Evolutionary conservation across 2,329 filamentous ascomycete genomes (phyloP).

Genomic region (Epichloe coenophiala): DNA sequence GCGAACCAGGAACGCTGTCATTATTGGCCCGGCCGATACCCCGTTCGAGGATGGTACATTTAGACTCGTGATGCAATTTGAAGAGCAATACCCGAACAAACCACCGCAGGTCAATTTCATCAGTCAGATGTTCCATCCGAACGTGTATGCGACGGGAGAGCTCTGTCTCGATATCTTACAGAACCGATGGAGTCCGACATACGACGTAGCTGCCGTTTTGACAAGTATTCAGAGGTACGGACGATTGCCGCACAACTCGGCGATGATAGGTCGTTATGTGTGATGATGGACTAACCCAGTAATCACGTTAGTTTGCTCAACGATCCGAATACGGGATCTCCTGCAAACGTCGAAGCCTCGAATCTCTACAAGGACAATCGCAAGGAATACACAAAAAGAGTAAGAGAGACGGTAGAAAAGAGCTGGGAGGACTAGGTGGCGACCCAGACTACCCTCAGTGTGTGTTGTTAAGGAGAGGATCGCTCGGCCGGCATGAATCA

Average conservation of each 20-base stretch:
- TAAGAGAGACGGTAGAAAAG: constrained; percentile 95
- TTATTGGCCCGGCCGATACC: constrained; percentile 92
- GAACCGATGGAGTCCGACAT: constrained; percentile 96
- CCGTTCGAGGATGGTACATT: constrained; percentile 98
- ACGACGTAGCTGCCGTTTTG: constrained; percentile 91
- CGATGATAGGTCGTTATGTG: neutral
- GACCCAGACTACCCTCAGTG: neutral
- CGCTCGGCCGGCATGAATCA: neutral
- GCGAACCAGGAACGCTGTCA: constrained; percentile 77
- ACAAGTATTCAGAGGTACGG: constrained; percentile 90
- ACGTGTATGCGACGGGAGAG: constrained; percentile 94
- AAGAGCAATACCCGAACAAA: constrained; percentile 98
- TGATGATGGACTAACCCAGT: too few relatives aligned
- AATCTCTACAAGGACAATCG: constrained; percentile 98
- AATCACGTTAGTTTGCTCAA: constrained; percentile 61
- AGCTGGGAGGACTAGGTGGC: constrained; percentile 77
- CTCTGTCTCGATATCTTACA: constrained; percentile 93
- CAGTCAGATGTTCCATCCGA: constrained; percentile 98
- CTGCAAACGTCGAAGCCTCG: constrained; percentile 93
- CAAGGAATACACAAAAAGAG: constrained; percentile 87
- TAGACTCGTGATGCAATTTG: constrained; percentile 95
- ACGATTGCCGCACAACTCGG: constrained; percentile 3
- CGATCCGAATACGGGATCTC: constrained; percentile 96
- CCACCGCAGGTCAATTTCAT: constrained; percentile 97
- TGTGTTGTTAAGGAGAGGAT: neutral